These are phyloP conservation scores for Calendula officinalis DNA, from an alignment of 129 eudicot species.

Conservation along the genomic window DNA sequence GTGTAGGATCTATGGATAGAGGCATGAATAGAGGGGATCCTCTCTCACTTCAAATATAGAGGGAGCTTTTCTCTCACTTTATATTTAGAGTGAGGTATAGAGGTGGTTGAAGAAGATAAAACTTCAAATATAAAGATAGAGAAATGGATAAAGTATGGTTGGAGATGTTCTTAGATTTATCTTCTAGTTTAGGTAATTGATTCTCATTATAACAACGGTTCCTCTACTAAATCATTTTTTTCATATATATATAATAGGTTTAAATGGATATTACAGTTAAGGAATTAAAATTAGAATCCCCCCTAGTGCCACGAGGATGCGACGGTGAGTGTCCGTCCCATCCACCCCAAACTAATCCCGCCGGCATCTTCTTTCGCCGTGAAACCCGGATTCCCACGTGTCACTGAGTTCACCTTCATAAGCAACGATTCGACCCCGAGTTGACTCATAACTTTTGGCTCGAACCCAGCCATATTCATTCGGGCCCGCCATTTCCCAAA, in stretches of 20 bases:
- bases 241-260: conserved; percentile 19
- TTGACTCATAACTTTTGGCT: conserved; percentile 40
- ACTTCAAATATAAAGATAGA: too few relatives aligned
- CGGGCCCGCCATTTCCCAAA: conserved; percentile 99
- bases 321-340: conserved; percentile 78
- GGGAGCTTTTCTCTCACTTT: too few relatives aligned
- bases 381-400: conserved; percentile 82
- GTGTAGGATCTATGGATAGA: too few relatives aligned
- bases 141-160: too few relatives aligned
- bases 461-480: conserved; percentile 94
- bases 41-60: too few relatives aligned
- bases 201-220: too few relatives aligned
- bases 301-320: conserved; percentile 73
- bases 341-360: conserved; percentile 89
- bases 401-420: conserved; percentile 49
- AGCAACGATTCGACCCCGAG: conserved; percentile 52
- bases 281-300: conserved; percentile 9
- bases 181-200: too few relatives aligned
- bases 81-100: too few relatives aligned
- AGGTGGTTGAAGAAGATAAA: too few relatives aligned
- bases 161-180: too few relatives aligned
- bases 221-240: conserved; percentile 10
- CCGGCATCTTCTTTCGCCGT: conserved; percentile 60
- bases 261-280: conserved; percentile 8
- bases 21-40: too few relatives aligned